Conservation (phyloP, 2,329 filamentous ascomycete species). For the Reticulascus tulasneorum region DNA sequence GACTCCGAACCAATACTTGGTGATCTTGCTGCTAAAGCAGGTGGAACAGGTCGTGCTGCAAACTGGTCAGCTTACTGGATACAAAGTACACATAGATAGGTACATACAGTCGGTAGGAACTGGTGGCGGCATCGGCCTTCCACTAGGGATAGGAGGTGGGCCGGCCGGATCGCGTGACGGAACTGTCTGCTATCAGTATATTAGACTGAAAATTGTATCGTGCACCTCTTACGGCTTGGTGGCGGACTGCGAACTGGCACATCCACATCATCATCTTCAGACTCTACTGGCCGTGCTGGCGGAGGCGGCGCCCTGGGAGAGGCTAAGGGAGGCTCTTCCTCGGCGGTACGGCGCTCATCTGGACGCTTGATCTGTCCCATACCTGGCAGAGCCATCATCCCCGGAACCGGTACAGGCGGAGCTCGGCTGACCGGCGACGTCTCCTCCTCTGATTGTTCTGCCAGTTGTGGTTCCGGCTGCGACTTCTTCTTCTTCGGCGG, state of each 20-base stretch:
- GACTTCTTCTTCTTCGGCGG: constrained; percentile 55
- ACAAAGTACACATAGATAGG: background rate
- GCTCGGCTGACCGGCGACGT: constrained; percentile 39
- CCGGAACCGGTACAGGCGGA: constrained; percentile 53
- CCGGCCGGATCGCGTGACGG: constrained; percentile 27
- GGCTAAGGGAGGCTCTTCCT: constrained; percentile 41
- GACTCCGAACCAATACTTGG: constrained; percentile 79
- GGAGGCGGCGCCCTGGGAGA: constrained; percentile 35
- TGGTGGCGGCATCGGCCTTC: constrained; percentile 53
- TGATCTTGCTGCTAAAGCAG: constrained; percentile 52
- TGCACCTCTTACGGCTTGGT: constrained; percentile 5
- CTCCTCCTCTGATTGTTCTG: constrained; percentile 41
- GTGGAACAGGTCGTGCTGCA: constrained; percentile 60
- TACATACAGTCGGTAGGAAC: constrained; percentile 59
- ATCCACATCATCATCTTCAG: constrained; percentile 40
- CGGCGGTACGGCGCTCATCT: constrained; percentile 41
- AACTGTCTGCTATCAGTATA: constrained; percentile 26
- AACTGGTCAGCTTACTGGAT: constrained; percentile 1
- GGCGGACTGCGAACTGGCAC: constrained; percentile 16
- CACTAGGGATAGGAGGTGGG: constrained; percentile 43
- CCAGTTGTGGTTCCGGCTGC: constrained; percentile 32
- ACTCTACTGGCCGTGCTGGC: constrained; percentile 45
- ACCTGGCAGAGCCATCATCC: constrained; percentile 66
- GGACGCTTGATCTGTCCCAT: constrained; percentile 57
- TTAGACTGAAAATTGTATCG: constrained; percentile 18